These are phyloP conservation scores for Saccharomycopsis synnaedendra DNA, from an alignment of 805 yeast genomes.

Conservation along the genomic window DNA sequence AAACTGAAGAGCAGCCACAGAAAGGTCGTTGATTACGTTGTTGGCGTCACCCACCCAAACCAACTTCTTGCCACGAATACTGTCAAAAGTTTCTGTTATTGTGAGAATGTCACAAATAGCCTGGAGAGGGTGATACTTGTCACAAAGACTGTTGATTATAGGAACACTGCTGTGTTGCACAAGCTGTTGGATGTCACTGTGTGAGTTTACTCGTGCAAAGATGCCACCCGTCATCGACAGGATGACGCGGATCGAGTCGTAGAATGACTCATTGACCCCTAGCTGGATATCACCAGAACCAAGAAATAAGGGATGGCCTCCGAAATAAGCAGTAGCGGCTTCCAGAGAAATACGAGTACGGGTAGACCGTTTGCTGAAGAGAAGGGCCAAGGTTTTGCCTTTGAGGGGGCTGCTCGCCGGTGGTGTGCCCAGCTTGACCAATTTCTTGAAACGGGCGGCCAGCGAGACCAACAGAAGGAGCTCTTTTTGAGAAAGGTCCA, in stretches of 20 bases:
- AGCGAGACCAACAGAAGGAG: slow-evolving; percentile 58
- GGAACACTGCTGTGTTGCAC: slow-evolving; percentile 79
- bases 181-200: slow-evolving; percentile 69
- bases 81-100: slow-evolving; percentile 58
- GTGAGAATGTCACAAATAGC: slow-evolving; percentile 88
- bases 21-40: slow-evolving; percentile 88
- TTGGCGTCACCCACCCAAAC: slow-evolving; percentile 98
- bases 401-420: slow-evolving; percentile 33
- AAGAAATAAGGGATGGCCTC: slow-evolving; percentile 92
- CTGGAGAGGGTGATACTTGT: slow-evolving; percentile 87
- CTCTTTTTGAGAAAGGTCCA: slow-evolving; percentile 66
- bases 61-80: slow-evolving; percentile 40
- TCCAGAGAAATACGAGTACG: slow-evolving; percentile 91
- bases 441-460: slow-evolving; percentile 56
- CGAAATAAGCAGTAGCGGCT: slow-evolving; percentile 87
- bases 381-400: slow-evolving; percentile 74
- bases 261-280: slow-evolving; percentile 87
- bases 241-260: slow-evolving; percentile 80
- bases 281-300: slow-evolving; percentile 95
- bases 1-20: slow-evolving; percentile 72
- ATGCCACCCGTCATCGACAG: slow-evolving; percentile 96
- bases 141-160: slow-evolving; percentile 88
- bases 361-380: slow-evolving; percentile 88
- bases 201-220: slow-evolving; percentile 89
- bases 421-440: slow-evolving; percentile 32